Conservation (phyloP, 2,329 filamentous ascomycete genomes). For the Fusarium chuoi region DNA sequence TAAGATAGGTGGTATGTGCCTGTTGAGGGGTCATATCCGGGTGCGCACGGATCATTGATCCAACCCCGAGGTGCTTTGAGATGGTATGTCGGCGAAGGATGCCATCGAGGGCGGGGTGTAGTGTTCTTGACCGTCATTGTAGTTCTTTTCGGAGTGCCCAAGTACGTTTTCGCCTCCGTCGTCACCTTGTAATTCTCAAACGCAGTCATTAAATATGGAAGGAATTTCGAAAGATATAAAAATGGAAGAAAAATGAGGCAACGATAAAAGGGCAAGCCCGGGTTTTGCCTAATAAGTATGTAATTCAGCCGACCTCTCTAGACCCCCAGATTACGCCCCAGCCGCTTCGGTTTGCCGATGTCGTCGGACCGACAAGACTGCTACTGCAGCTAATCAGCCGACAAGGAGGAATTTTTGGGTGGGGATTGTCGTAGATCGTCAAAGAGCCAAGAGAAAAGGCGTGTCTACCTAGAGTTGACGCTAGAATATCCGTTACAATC, state of each 20-base stretch:
- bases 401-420: constrained; percentile 1
- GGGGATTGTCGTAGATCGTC: constrained; percentile 6
- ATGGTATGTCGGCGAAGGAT: constrained; percentile 35
- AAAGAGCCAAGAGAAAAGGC: neutral
- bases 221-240: neutral
- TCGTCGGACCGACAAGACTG: constrained; percentile 29
- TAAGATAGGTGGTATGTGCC: constrained; percentile 42
- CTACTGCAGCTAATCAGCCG: constrained; percentile 13
- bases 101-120: constrained; percentile 20
- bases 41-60: constrained; percentile 42
- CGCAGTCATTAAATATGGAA: neutral
- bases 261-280: neutral
- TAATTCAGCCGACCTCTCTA: constrained; percentile 25
- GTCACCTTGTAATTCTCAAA: no score
- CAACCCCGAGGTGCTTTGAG: constrained; percentile 38
- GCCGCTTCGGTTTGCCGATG: neutral
- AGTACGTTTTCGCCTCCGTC: neutral
- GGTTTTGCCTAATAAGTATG: constrained; percentile 36
- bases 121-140: constrained; percentile 21
- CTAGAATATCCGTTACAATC: neutral
- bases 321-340: constrained; percentile 17
- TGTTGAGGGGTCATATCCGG: constrained; percentile 34
- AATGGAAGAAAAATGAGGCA: neutral
- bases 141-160: neutral
- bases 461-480: neutral